A percentile compares a stretch with the other conserved stretches of the same genome.
phyloP scores from a whole-genome alignment of 345 rosid species.

The Arabidopsis arenosa region DNA sequence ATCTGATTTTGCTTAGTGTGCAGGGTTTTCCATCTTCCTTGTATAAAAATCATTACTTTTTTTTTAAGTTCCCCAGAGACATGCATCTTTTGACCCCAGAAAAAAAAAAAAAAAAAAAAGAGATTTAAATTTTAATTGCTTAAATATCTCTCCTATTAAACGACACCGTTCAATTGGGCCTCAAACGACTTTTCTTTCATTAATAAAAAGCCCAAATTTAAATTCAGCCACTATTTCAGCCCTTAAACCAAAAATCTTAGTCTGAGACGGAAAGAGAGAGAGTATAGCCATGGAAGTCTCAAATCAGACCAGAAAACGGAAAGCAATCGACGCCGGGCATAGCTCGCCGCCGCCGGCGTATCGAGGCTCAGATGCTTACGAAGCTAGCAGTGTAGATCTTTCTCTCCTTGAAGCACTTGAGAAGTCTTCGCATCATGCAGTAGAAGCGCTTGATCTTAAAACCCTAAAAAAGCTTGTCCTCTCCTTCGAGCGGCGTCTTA shows the following conservation, averaged over 20 bases:
- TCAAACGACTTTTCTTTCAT: not conserved
- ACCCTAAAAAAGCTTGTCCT: conserved; percentile 84
- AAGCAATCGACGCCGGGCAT: conserved; percentile 37
- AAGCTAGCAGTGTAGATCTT: conserved; percentile 59
- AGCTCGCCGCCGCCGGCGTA: conserved; percentile 35
- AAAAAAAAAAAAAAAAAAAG: no score
- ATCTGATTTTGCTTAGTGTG: conserved; percentile 27
- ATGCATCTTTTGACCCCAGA: not conserved
- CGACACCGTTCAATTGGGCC: not conserved
- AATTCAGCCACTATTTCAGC: not conserved
- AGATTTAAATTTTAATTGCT: no score
- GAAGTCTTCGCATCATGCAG: conserved; percentile 67
- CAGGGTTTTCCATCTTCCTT: conserved; percentile 10
- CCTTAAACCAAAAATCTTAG: not conserved
- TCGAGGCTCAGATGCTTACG: conserved; percentile 39
- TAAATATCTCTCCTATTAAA: not conserved
- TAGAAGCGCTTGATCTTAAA: conserved; percentile 78
- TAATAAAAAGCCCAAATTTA: not conserved
- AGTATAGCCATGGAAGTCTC: conserved; percentile 49
- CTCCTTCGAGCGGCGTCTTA: conserved; percentile 95
- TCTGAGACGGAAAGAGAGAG: not conserved
- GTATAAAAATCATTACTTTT: not conserved
- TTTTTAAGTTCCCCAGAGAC: not conserved
- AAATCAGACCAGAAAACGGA: conserved; percentile 46
- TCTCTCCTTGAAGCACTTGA: conserved; percentile 89